Evolutionary conservation across 2,329 filamentous ascomycete genomes (phyloP).

Genomic region (Calonectria pauciramosa): DNA sequence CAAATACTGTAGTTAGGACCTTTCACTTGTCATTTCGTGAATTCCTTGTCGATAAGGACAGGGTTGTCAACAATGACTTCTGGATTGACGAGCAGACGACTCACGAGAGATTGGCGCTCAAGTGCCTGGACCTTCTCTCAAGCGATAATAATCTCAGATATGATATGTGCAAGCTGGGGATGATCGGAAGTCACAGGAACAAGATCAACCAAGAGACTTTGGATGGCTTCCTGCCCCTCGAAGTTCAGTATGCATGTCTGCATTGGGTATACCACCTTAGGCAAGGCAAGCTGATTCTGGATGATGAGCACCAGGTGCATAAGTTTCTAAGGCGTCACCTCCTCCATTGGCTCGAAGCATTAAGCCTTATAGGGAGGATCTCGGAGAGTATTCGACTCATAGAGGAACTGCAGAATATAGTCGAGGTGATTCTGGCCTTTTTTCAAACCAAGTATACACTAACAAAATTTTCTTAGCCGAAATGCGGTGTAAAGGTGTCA

Average conservation of each 20-base stretch:
- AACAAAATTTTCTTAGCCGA: slow-evolving; percentile 1
- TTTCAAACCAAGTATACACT: background rate
- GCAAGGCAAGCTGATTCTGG: slow-evolving; percentile 41
- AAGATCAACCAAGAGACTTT: background rate
- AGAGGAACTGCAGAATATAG: slow-evolving; percentile 10
- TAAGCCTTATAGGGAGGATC: slow-evolving; percentile 23
- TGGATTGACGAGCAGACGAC: slow-evolving; percentile 23
- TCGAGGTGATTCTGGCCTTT: slow-evolving; percentile 1
- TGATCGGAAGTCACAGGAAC: background rate
- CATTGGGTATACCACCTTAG: slow-evolving; percentile 53
- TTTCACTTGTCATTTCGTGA: slow-evolving; percentile 56
- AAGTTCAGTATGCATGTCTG: slow-evolving; percentile 46
- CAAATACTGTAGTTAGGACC: slow-evolving; percentile 41
- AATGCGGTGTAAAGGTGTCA: background rate
- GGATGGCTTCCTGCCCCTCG: slow-evolving; percentile 43
- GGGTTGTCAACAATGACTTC: slow-evolving; percentile 30
- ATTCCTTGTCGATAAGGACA: slow-evolving; percentile 40
- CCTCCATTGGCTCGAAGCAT: slow-evolving; percentile 37
- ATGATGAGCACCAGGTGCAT: slow-evolving; percentile 35
- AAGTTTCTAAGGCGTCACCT: slow-evolving; percentile 35
- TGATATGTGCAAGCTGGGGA: slow-evolving; percentile 32
- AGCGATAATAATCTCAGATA: slow-evolving; percentile 47
- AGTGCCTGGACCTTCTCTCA: slow-evolving; percentile 16
- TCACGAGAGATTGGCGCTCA: background rate
- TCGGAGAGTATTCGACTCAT: slow-evolving; percentile 17